phyloP scores from a whole-genome alignment of 139 green algal species.

The Chlamydomonas sp. region DNA sequence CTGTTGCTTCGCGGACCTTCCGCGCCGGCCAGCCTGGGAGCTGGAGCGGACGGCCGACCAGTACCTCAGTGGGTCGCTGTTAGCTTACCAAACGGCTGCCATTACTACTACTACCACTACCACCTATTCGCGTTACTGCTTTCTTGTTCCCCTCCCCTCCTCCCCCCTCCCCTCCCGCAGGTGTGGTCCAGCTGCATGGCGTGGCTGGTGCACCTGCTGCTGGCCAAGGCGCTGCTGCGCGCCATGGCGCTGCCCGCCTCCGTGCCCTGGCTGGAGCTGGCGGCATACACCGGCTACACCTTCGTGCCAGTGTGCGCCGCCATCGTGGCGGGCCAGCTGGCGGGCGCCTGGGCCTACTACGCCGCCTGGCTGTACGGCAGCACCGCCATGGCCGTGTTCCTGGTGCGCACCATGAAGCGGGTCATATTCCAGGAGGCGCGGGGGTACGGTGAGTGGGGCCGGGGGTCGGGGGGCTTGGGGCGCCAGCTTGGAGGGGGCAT shows the following conservation, averaged over 20 bases:
- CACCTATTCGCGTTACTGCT: too few relatives aligned
- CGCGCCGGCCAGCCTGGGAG: too few relatives aligned
- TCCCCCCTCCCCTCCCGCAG: conserved; percentile 20
- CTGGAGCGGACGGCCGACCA: too few relatives aligned
- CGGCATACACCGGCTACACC: conserved; percentile 88
- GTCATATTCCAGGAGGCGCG: conserved; percentile 86
- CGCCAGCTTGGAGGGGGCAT: too few relatives aligned
- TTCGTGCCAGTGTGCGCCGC: conserved; percentile 69
- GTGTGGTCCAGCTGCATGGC: conserved; percentile 61
- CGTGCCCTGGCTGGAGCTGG: conserved; percentile 85
- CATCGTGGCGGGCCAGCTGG: conserved; percentile 35
- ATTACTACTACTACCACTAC: too few relatives aligned
- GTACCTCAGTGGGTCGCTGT: too few relatives aligned
- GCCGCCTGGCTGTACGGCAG: conserved; percentile 77
- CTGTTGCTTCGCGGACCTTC: too few relatives aligned
- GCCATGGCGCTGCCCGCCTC: conserved; percentile 66
- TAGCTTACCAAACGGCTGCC: too few relatives aligned
- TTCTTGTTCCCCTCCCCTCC: background rate
- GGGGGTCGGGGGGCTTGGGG: background rate
- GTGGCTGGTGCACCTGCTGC: conserved; percentile 78
- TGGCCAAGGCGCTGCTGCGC: conserved; percentile 74
- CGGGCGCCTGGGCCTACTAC: conserved; percentile 74
- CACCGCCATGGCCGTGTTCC: conserved; percentile 86
- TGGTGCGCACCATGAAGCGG: conserved; percentile 95
- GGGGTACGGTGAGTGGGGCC: conserved; percentile 63